These are phyloP conservation scores for Carex pumila DNA, from an alignment of 176 grass and related monocot genomes.

Conservation along the genomic window DNA sequence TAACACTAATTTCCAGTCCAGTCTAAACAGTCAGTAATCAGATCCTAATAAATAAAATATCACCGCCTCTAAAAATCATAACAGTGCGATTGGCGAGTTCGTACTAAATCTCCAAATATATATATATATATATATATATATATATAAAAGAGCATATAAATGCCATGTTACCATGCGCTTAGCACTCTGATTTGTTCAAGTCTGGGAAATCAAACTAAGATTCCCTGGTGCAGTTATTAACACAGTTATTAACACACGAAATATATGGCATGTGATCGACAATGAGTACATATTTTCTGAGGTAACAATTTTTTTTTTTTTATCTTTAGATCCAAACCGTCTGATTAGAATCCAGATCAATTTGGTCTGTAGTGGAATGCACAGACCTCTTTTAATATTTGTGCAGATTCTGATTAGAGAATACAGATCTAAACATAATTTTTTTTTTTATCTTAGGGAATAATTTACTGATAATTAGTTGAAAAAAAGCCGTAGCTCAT, in stretches of 20 bases:
- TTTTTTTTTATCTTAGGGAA: no score
- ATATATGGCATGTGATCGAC: neutral
- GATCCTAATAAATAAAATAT: neutral
- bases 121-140: neutral
- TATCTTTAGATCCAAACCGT: no score
- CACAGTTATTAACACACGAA: neutral
- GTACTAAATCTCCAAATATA: neutral
- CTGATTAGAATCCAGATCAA: no score
- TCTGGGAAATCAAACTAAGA: neutral
- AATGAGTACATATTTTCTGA: neutral
- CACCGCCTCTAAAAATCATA: neutral
- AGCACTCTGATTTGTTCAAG: neutral
- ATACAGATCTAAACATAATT: no score
- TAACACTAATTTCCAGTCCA: neutral
- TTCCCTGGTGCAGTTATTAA: neutral
- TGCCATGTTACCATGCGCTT: constrained; percentile 11
- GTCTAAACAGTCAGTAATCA: neutral
- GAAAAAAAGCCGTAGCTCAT: neutral
- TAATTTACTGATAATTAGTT: neutral
- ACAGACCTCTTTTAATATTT: no score
- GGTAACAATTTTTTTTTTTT: no score
- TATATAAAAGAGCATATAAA: constrained; percentile 1
- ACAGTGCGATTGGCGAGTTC: neutral
- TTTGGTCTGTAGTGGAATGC: no score
- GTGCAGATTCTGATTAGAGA: no score